Percentiles rank a stretch among this genome's conserved stretches.
phyloP scores from a whole-genome alignment of 768 basidiomycete genomes.

The Solioccasus polychromus region DNA sequence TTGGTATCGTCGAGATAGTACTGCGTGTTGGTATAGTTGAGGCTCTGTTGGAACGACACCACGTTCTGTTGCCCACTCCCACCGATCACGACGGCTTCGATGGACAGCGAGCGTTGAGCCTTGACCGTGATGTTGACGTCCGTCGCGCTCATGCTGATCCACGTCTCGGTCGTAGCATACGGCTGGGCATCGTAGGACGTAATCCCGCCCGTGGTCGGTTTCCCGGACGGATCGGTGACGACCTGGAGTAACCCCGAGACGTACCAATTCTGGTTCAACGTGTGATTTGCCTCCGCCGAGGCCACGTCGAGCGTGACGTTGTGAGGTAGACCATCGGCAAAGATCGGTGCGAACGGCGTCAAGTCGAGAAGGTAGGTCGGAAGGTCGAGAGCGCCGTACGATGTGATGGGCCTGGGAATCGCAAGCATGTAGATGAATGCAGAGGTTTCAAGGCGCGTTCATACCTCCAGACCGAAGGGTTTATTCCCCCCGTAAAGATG shows the following conservation, averaged over 20 bases:
- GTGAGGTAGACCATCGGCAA: conserved; percentile 68
- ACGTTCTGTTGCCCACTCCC: conserved; percentile 57
- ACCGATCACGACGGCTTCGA: conserved; percentile 58
- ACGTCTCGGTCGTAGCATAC: conserved; percentile 51
- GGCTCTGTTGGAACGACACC: conserved; percentile 60
- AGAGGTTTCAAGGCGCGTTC: conserved; percentile 1
- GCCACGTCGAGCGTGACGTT: conserved; percentile 70
- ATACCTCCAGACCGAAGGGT: conserved; percentile 72
- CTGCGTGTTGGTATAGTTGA: conserved; percentile 63
- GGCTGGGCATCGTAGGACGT: conserved; percentile 53
- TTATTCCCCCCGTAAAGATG: conserved; percentile 75
- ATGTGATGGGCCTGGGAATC: conserved; percentile 57
- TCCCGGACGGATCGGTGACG: conserved; percentile 57
- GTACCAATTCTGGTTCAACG: conserved; percentile 76
- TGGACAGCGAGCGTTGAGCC: conserved; percentile 54
- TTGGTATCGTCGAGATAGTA: conserved; percentile 48
- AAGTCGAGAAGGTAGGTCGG: conserved; percentile 78
- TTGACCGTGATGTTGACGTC: conserved; percentile 61
- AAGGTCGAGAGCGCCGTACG: conserved; percentile 73
- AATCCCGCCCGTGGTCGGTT: conserved; percentile 68
- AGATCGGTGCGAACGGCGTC: conserved; percentile 70
- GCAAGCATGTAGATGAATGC: neutral
- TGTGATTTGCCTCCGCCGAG: conserved; percentile 63
- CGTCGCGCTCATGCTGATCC: conserved; percentile 40
- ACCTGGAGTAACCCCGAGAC: conserved; percentile 71